These are phyloP conservation scores for Trypanosoma congolense DNA, from an alignment of 208 protist genomes.

Conservation along the genomic window DNA sequence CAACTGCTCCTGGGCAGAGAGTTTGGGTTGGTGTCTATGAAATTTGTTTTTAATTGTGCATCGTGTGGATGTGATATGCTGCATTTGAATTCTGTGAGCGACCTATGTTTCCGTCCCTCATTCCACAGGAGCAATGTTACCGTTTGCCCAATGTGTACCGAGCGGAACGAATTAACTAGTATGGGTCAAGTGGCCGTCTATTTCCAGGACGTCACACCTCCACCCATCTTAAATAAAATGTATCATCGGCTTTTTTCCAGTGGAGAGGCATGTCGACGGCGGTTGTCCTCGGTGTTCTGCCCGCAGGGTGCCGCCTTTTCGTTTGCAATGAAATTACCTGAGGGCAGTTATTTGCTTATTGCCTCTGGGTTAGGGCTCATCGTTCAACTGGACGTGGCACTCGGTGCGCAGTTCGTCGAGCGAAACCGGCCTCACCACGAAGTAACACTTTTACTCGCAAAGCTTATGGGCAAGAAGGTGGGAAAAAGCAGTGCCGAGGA, in stretches of 20 bases:
- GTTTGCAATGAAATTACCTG: conserved; percentile 43
- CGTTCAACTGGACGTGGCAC: conserved; percentile 51
- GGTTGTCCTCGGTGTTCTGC: conserved; percentile 68
- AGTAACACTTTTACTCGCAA: conserved; percentile 13
- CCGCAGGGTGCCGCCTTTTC: conserved; percentile 53
- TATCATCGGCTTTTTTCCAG: conserved; percentile 75
- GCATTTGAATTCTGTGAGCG: conserved; percentile 44
- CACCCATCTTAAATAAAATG: conserved; percentile 32
- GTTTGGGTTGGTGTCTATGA: conserved; percentile 43
- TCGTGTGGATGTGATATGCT: conserved; percentile 77
- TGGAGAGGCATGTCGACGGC: conserved; percentile 38
- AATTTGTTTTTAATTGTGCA: conserved; percentile 63
- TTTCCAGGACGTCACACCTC: conserved; percentile 47
- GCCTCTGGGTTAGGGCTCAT: conserved; percentile 54
- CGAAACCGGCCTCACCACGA: conserved; percentile 31
- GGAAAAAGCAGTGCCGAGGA: background rate
- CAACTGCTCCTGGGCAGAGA: conserved; percentile 76
- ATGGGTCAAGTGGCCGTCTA: conserved; percentile 59
- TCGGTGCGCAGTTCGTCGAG: conserved; percentile 42
- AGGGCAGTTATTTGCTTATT: conserved; percentile 55
- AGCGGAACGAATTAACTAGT: conserved; percentile 45
- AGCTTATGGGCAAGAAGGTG: background rate
- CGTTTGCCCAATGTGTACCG: conserved; percentile 75
- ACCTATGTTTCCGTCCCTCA: conserved; percentile 56
- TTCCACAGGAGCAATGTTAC: conserved; percentile 65